These are phyloP conservation scores for Amaranthus cruentus DNA, from an alignment of 148 eudicot genomes.

Conservation along the genomic window DNA sequence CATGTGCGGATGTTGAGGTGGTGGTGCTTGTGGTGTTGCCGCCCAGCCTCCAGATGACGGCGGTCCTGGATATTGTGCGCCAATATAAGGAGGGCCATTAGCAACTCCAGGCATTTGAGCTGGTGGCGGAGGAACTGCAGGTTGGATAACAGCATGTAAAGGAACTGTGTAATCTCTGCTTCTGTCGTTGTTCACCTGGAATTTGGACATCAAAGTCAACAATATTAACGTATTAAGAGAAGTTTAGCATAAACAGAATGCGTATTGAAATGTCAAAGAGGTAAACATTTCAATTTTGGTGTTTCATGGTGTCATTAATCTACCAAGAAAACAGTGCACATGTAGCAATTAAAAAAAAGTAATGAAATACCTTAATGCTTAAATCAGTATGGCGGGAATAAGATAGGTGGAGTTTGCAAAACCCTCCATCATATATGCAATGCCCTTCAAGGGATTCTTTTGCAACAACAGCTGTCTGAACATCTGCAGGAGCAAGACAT, in stretches of 20 bases:
- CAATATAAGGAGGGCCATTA: conserved; percentile 37
- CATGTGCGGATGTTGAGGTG: conserved; percentile 45
- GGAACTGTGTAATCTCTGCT: conserved; percentile 89
- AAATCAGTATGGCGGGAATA: conserved; percentile 97
- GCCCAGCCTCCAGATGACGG: conserved; percentile 73
- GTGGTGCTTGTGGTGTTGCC: conserved; percentile 7
- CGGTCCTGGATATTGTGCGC: conserved; percentile 37
- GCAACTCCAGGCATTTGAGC: conserved; percentile 37
- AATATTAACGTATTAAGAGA: not conserved
- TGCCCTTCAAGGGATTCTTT: conserved; percentile 95
- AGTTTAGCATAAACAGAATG: not conserved
- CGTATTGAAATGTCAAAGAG: not conserved
- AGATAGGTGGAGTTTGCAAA: conserved; percentile 87
- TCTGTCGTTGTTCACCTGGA: conserved; percentile 82
- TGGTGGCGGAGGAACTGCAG: conserved; percentile 47
- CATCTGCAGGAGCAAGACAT: conserved; percentile 46
- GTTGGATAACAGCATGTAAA: conserved; percentile 39
- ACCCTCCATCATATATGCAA: conserved; percentile 98
- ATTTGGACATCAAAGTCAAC: not conserved
- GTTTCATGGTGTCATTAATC: not conserved
- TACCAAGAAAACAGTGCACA: not conserved
- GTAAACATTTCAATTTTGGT: not conserved
- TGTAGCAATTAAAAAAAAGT: not conserved
- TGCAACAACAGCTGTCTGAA: conserved; percentile 87
- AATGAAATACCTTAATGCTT: conserved; percentile 71